Base-by-base conservation (phyloP, 2,329 filamentous ascomycete genomes). In the Fusarium caatingaense region DNA sequence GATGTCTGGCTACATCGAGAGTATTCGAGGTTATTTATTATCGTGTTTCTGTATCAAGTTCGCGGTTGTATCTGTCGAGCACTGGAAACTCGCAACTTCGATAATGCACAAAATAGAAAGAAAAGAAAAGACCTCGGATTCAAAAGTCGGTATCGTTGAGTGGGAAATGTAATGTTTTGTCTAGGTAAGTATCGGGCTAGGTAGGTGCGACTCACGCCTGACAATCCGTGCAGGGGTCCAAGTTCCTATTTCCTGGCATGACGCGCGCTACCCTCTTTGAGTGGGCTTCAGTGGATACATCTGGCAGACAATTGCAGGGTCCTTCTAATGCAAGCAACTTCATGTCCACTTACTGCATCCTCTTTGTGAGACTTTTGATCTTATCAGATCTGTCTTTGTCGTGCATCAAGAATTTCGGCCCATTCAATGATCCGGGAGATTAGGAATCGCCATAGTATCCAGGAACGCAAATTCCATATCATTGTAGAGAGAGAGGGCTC, bases 1-100 rank as follows among this genome's bases (percentile, higher is more conserved):
- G 34, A 41, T 70, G 28, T 49, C 59, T 42, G 60, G 34, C 70
- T 72, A 72, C 70, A 72, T 72, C 48, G 70, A 70, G 49, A 55
- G 60, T 27, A 34, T 51, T 57, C 21, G 25, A 56, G 28, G 11
- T 32, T 64, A 37, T 58, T 32, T 63, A 25, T 48, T 37, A 27
- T 58, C 49, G 40, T 13, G 42, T 20, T 27, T 46, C 13, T 23
- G 27, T 25, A 34, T 12, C 11, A 30, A 45, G 21, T 7, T 42
- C 18, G 34, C 27, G 23, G 15, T 3, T 16, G 8, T 30, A 8
- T 27, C 20, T 34, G 10, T 32, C 40, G 18, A 34, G 13, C 8
- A n/a, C 37, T 27, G 28, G 13, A 6, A 28, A 7, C 8, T 51
- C 10, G 16, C 8, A 13, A 20, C 16, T 28, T 40, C 4, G 6